A percentile compares a stretch with the other conserved stretches of the same genome.
Evolutionary conservation across 2,329 filamentous ascomycete species (phyloP).

Genomic region (Ophiognomonia clavigignenti-juglandacearum): DNA sequence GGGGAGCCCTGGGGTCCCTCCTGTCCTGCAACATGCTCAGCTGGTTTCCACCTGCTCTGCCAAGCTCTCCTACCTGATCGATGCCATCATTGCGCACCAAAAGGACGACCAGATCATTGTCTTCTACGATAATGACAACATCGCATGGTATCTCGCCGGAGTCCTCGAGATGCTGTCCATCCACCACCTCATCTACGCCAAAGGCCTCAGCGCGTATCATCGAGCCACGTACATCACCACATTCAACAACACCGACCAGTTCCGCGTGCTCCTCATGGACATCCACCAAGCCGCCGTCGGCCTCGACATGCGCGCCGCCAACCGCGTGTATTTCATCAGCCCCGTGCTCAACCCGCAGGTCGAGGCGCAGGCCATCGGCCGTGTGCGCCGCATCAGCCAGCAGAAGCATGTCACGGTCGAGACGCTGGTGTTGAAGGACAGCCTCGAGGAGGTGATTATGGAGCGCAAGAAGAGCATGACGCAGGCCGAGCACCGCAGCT

Average conservation of each 20-base stretch:
- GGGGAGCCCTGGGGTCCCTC: slow-evolving; percentile 25
- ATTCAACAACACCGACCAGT: slow-evolving; percentile 65
- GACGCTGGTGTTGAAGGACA: slow-evolving; percentile 74
- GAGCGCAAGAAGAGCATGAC: slow-evolving; percentile 71
- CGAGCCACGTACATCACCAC: slow-evolving; percentile 72
- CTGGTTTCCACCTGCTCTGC: slow-evolving; percentile 78
- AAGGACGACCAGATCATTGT: slow-evolving; percentile 78
- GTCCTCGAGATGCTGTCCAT: slow-evolving; percentile 69
- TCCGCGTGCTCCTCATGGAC: slow-evolving; percentile 84
- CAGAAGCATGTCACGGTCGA: slow-evolving; percentile 75
- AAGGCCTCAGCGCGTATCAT: slow-evolving; percentile 52
- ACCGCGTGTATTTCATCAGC: slow-evolving; percentile 82
- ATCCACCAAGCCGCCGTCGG: slow-evolving; percentile 85
- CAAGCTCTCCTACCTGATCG: slow-evolving; percentile 82
- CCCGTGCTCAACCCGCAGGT: slow-evolving; percentile 82
- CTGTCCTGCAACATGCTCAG: slow-evolving; percentile 52
- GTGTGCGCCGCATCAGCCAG: slow-evolving; percentile 84
- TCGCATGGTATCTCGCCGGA: slow-evolving; percentile 80
- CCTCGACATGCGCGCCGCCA: slow-evolving; percentile 77
- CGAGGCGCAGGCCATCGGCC: slow-evolving; percentile 87
- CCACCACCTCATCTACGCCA: slow-evolving; percentile 63
- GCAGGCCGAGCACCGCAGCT: slow-evolving; percentile 52
- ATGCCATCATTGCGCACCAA: slow-evolving; percentile 64
- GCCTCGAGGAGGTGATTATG: slow-evolving; percentile 81
- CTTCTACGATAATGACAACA: slow-evolving; percentile 87